Base-by-base conservation (phyloP, 352 stramenopile genomes). In the Phytophthora citrophthora region DNA sequence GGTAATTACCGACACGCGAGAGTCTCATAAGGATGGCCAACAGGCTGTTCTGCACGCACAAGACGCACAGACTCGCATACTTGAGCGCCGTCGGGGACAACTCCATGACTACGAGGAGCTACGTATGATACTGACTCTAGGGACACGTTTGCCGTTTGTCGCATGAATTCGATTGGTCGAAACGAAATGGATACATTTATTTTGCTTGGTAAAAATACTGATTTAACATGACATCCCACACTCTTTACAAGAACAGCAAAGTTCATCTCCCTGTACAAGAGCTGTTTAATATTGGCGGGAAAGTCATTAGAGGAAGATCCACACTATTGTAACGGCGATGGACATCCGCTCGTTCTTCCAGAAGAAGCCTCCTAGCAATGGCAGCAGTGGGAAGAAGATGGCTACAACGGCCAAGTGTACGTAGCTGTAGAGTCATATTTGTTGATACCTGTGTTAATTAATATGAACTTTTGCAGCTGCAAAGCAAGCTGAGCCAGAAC, bases 331-430 rank as follows among this genome's bases (percentile, higher is more conserved):
- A 57, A 39, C 52, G 31, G 44, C 52, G 15, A 74, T 96, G 88
- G 88, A 96, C 72, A 96, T 96, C 61, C 86, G 88, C 50, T 85
- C 82, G 56, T 96, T 96, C 58, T 96, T 96, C 68, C 53, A 78
- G 54, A 77, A 89, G 51, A 83, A 87, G 49, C 54, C 69, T 47
- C 32, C 60, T 10, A 54, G 27, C 41, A 51, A 27, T 27, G 20
- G 27, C 15, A 61, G 51, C 23, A 61, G 50, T 27, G 67, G 31
- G 18, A 77, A 77, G 56, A 74, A 83, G 39, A 32, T 41, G 10
- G 47, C 34, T 15, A 68, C 65, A 15, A 54, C 61, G 16, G 43
- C 57, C 36, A 78, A 78, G 50, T 45, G 70, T 78, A 70, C 31
- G 70, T 18, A 34, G 9, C 6, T 46, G 11, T 16, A 56, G 31